Evolutionary conservation across 352 stramenopile genomes (phyloP).

Genomic region (Phytopythium cucurbitacearum): DNA sequence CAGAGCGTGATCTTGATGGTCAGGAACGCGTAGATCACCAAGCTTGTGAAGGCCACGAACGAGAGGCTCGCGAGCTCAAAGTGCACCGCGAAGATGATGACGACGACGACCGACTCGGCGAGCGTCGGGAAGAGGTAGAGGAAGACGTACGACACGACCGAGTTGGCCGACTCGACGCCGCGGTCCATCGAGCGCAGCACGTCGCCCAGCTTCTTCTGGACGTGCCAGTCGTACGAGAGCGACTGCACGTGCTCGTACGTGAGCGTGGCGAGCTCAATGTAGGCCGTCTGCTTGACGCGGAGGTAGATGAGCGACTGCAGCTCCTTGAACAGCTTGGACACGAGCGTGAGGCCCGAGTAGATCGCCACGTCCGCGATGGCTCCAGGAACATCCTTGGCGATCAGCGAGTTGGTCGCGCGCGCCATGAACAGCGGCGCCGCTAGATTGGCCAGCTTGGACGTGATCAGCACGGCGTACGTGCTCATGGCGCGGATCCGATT

Average conservation of each 20-base stretch:
- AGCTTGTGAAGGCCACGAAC: constrained; percentile 92
- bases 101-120: constrained; percentile 93
- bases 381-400: constrained; percentile 43
- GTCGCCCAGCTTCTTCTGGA: constrained; percentile 97
- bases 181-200: constrained; percentile 94
- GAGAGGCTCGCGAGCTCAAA: constrained; percentile 92
- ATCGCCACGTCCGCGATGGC: constrained; percentile 61
- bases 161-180: constrained; percentile 90
- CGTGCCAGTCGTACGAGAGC: constrained; percentile 97
- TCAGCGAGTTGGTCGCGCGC: constrained; percentile 88
- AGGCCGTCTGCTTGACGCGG: constrained; percentile 96
- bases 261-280: constrained; percentile 95
- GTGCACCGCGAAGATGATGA: constrained; percentile 89
- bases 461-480: constrained; percentile 92
- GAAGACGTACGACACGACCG: constrained; percentile 97
- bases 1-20: constrained; percentile 97
- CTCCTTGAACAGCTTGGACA: constrained; percentile 92
- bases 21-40: constrained; percentile 94
- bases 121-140: constrained; percentile 95
- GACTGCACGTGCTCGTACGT: constrained; percentile 96
- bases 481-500: constrained; percentile 82
- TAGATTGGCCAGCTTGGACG: constrained; percentile 92
- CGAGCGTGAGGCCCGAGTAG: constrained; percentile 84
- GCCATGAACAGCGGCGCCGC: constrained; percentile 92
- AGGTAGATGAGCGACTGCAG: constrained; percentile 93